Conservation (phyloP, 305 asterid species). For the Petunia hybrid region DNA sequence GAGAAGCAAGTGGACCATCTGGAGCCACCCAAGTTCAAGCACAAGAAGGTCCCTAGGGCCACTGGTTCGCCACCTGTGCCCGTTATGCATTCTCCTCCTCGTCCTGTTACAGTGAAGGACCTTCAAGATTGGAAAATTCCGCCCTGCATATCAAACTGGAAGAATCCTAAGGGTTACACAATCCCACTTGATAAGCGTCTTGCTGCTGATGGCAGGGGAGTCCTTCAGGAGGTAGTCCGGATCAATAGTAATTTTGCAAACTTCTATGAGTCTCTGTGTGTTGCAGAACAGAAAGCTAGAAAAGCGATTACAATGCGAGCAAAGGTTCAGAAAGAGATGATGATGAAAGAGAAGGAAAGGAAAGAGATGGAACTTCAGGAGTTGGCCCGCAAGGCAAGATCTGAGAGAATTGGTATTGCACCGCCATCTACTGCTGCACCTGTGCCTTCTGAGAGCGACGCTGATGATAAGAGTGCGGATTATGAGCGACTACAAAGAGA, state of each 20-base stretch:
- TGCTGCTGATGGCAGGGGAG: conserved; percentile 90
- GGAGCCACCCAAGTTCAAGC: conserved; percentile 89
- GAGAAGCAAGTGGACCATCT: conserved; percentile 86
- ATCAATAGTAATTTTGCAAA: conserved; percentile 83
- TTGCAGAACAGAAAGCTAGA: conserved; percentile 86
- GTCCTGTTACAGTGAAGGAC: conserved; percentile 84
- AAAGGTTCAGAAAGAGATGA: no score
- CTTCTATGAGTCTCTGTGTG: conserved; percentile 72
- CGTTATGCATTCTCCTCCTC: no score
- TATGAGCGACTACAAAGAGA: conserved; percentile 64
- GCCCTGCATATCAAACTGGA: no score
- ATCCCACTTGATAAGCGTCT: no score
- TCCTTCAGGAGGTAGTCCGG: conserved; percentile 88
- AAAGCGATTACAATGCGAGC: conserved; percentile 85
- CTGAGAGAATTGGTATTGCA: conserved; percentile 73
- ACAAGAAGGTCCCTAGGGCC: conserved; percentile 83
- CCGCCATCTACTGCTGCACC: conserved; percentile 52
- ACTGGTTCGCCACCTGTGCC: conserved; percentile 86
- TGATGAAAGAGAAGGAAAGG: conserved; percentile 87
- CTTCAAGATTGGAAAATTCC: conserved; percentile 88
- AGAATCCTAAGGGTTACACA: no score
- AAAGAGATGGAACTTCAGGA: conserved; percentile 74
- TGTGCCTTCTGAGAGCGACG: conserved; percentile 65
- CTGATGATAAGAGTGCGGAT: conserved; percentile 54
- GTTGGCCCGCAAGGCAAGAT: conserved; percentile 81